phyloP scores from a whole-genome alignment of 176 grass and related monocot species.

The Musa itinerans region DNA sequence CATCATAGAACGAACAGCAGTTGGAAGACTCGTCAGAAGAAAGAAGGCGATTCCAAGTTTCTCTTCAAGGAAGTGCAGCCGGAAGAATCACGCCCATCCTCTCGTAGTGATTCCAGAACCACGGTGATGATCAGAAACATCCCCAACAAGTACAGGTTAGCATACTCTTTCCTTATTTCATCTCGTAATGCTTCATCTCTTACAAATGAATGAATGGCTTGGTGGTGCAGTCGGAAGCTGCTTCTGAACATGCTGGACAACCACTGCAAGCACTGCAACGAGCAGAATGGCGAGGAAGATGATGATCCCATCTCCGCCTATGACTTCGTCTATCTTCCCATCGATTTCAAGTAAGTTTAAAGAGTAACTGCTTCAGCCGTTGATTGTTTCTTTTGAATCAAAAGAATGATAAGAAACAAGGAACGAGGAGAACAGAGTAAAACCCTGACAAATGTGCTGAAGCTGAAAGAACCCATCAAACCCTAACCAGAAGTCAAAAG shows the following conservation, averaged over 20 bases:
- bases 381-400: too few relatives aligned
- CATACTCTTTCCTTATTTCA: background rate
- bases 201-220: background rate
- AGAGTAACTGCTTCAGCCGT: too few relatives aligned
- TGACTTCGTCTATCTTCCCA: conserved; percentile 99
- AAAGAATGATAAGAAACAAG: background rate
- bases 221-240: conserved; percentile 70
- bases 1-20: conserved; percentile 26
- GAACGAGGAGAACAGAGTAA: background rate
- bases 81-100: conserved; percentile 1
- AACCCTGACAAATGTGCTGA: background rate
- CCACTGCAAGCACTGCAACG: conserved; percentile 89
- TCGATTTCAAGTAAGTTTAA: conserved; percentile 96
- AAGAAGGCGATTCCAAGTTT: conserved; percentile 51
- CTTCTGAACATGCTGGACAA: conserved; percentile 91
- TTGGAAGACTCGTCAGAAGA: conserved; percentile 4
- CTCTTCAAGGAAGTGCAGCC: conserved; percentile 57
- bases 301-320: conserved; percentile 69
- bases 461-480: too few relatives aligned
- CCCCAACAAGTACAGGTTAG: conserved; percentile 96
- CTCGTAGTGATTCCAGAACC: conserved; percentile 56
- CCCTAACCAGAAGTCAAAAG: background rate
- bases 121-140: conserved; percentile 99
- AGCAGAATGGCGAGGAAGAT: conserved; percentile 38
- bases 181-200: background rate